Evolutionary conservation across 805 yeast genomes (phyloP), one percentile per base, ranked within the genome.

Genomic region (Clavispora phyllophila): DNA sequence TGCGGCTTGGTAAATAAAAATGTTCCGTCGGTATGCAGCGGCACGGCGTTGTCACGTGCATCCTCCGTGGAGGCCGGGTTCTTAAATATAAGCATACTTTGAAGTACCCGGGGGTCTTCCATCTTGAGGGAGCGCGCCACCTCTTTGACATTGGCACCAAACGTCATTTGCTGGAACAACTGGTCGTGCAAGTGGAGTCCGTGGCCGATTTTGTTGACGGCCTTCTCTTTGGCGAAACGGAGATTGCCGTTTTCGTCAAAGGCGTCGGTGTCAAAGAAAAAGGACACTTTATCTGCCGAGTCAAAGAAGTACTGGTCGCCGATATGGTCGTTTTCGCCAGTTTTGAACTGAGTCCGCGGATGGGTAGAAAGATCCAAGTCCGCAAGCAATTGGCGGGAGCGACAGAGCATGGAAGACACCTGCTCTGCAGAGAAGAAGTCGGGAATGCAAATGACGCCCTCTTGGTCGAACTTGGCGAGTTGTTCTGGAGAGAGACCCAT

Each of bases 151-250:
- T 75, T 71, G 1, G 58, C 64, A 42, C 73, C 74, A 28, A 81
- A 68, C 0, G 91, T 81, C 20, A 79, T 59, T 9, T 61, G 49
- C 18, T 58, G 58, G 53, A 80, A 86, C n/a, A 58, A 53, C 0
- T 68, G 65, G 46, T 81, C 78, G 27, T 73, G 60, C 55, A 75
- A 68, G 54, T 86, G 95, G 13, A 86, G 59, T 1, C 86, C 87
- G 55, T 86, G 95, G 5, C 93, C 95, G 33, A 86, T 79, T 62
- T 86, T 86, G 62, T 86, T 86, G 55, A 86, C 71, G 1, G 90
- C 76, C 46, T 60, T 62, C 23, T 74, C 73, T 46, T 80, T 70
- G 9, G 83, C 77, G 53, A 66, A 75, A 20, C 58, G 60, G 47
- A 84, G 65, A 18, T 73, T 51, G n/a, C 85, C 84, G 2, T 62